Evolutionary conservation across 2,329 filamentous ascomycete species (phyloP).

Genomic region (Penicillium sp.): DNA sequence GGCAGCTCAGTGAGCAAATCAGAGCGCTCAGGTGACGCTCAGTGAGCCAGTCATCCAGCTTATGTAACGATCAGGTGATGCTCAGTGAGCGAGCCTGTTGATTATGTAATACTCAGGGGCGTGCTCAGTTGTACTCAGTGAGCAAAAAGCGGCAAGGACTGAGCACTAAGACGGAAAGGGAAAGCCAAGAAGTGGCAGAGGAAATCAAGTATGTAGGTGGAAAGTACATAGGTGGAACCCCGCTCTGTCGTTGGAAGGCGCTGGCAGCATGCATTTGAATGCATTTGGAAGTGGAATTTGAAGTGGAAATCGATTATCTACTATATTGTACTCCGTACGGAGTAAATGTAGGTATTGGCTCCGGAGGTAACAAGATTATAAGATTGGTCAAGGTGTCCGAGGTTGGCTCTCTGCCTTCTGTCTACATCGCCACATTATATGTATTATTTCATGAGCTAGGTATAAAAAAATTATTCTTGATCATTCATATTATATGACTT

Average conservation of each 20-base stretch:
- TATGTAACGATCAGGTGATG: too few species aligned
- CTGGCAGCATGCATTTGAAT: background rate
- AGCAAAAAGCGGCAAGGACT: too few species aligned
- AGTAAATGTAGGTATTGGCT: slow-evolving; percentile 1
- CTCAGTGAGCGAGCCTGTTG: too few species aligned
- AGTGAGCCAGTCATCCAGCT: too few species aligned
- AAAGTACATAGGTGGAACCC: slow-evolving; percentile 3
- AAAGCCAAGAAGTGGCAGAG: too few species aligned
- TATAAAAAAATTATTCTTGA: background rate
- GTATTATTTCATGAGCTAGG: background rate
- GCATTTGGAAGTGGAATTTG: background rate
- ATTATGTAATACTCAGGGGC: too few species aligned
- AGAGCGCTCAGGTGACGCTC: too few species aligned
- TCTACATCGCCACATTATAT: background rate
- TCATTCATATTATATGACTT: background rate
- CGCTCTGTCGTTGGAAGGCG: slow-evolving; percentile 25
- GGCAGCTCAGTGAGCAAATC: too few species aligned
- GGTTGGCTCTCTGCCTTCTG: background rate
- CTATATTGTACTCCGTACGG: too few species aligned
- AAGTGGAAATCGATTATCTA: background rate
- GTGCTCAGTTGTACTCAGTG: too few species aligned
- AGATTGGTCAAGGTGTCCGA: background rate
- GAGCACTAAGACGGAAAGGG: too few species aligned
- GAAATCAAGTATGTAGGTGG: too few species aligned
- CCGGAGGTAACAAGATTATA: background rate